Percentiles rank a stretch among this genome's conserved stretches.
phyloP scores from a whole-genome alignment of 2,329 filamentous ascomycete genomes.

The Hypoxylon sp. region DNA sequence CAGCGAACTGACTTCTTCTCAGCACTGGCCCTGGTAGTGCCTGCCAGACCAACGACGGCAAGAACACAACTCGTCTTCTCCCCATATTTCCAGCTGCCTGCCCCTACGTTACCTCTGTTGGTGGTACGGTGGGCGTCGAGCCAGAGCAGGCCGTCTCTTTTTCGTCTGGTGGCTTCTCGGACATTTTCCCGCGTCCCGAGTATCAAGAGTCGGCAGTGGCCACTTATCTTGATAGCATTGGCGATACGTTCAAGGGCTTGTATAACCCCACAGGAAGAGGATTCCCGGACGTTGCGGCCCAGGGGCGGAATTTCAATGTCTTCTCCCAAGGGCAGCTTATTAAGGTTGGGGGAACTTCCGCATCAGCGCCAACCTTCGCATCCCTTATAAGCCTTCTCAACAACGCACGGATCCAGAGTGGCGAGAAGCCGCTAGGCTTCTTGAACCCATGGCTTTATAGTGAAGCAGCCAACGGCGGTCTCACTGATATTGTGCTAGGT shows the following conservation, averaged over 20 bases:
- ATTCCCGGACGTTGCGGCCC: slow-evolving; percentile 74
- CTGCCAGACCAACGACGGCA: slow-evolving; percentile 70
- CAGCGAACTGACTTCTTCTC: slow-evolving; percentile 20
- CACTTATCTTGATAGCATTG: slow-evolving; percentile 58
- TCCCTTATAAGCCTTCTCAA: slow-evolving; percentile 76
- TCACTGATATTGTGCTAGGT: slow-evolving; percentile 58
- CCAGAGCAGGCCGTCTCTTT: slow-evolving; percentile 70
- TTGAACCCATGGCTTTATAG: slow-evolving; percentile 73
- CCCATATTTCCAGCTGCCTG: slow-evolving; percentile 70
- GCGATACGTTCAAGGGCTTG: slow-evolving; percentile 58
- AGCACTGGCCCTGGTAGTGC: slow-evolving; percentile 51
- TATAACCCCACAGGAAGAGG: slow-evolving; percentile 67
- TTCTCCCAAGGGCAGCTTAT: slow-evolving; percentile 51
- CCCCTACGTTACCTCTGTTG: slow-evolving; percentile 71
- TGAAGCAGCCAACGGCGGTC: slow-evolving; percentile 47
- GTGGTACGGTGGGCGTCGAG: slow-evolving; percentile 64
- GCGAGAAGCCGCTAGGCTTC: slow-evolving; percentile 69
- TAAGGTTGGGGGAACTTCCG: slow-evolving; percentile 61
- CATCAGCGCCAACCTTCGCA: slow-evolving; percentile 74
- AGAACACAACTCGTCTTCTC: slow-evolving; percentile 65
- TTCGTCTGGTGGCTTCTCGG: slow-evolving; percentile 67
- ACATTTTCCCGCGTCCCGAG: slow-evolving; percentile 60
- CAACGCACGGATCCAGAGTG: slow-evolving; percentile 70
- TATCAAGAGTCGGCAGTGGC: slow-evolving; percentile 64
- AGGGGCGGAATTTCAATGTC: slow-evolving; percentile 58